Evolutionary conservation across 768 basidiomycete species (phyloP).

Genomic region (Suillus sp.): DNA sequence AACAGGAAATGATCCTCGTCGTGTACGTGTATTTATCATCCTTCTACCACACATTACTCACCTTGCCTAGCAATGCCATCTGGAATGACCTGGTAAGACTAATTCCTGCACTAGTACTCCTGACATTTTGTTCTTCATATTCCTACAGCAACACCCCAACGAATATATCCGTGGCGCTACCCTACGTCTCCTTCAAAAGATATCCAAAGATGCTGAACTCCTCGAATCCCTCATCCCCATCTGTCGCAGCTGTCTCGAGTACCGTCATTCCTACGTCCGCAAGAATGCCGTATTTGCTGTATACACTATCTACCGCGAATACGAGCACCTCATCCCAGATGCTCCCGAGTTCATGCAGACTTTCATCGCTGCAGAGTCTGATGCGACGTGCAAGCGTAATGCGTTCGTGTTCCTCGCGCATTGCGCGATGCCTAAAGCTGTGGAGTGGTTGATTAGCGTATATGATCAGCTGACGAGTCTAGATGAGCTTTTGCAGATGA

Average conservation of each 20-base stretch:
- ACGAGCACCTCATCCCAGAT: background rate
- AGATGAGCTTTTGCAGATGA: constrained; percentile 95
- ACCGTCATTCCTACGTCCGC: constrained; percentile 1
- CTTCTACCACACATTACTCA: constrained; percentile 15
- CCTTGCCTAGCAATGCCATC: constrained; percentile 60
- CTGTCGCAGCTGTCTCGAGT: background rate
- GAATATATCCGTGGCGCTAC: background rate
- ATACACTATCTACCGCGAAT: background rate
- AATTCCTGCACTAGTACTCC: background rate
- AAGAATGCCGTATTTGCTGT: background rate
- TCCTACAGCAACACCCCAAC: background rate
- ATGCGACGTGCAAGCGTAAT: background rate
- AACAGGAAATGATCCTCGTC: constrained; percentile 99
- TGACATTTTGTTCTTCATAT: background rate
- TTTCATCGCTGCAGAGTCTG: background rate
- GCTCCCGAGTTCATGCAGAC: constrained; percentile 3
- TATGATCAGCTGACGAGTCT: constrained; percentile 80
- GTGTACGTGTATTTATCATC: constrained; percentile 63
- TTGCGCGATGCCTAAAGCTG: constrained; percentile 86
- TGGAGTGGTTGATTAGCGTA: constrained; percentile 85
- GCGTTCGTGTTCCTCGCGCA: background rate
- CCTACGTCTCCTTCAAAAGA: constrained; percentile 30
- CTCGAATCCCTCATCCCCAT: constrained; percentile 71
- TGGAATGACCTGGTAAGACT: background rate
- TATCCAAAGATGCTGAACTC: constrained; percentile 1